A percentile compares a stretch with the other conserved stretches of the same genome.
Conservation (phyloP, 1,139 yeast species). For the Blastobotrys apis region DNA sequence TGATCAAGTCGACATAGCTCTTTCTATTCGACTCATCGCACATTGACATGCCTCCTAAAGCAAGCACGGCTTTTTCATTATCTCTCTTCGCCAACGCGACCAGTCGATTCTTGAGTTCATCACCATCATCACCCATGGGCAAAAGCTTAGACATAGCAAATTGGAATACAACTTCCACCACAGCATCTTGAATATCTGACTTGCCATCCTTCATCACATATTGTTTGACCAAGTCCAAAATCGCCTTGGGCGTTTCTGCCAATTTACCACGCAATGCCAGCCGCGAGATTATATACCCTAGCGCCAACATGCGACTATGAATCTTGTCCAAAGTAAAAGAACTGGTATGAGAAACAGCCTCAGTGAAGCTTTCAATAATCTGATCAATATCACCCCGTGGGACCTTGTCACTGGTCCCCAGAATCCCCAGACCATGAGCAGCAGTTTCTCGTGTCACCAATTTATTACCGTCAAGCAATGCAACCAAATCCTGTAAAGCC, state of each 20-base stretch:
- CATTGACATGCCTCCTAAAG: conserved; percentile 54
- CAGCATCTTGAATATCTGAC: conserved; percentile 17
- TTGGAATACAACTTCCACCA: conserved; percentile 13
- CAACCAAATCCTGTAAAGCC: conserved; percentile 14
- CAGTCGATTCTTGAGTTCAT: conserved; percentile 1
- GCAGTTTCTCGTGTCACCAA: conserved; percentile 32
- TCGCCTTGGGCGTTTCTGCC: background rate
- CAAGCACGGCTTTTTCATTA: conserved; percentile 57
- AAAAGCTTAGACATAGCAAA: conserved; percentile 8
- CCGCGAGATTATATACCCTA: conserved; percentile 16
- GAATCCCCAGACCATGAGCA: conserved; percentile 52
- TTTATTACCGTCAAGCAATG: conserved; percentile 28
- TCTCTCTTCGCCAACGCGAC: conserved; percentile 2
- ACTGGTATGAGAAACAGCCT: background rate
- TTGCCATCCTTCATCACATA: conserved; percentile 2
- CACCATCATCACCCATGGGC: background rate
- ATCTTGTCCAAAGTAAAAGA: background rate
- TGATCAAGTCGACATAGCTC: conserved; percentile 45
- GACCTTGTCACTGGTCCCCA: conserved; percentile 46
- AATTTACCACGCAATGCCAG: conserved; percentile 18
- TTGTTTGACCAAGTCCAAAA: background rate
- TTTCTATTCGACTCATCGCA: conserved; percentile 35
- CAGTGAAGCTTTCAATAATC: conserved; percentile 13
- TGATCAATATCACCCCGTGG: conserved; percentile 21
- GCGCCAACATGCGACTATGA: conserved; percentile 12